Base-by-base conservation (phyloP, 371 early-diverging fungal species). In the Basidiobolus meristosporus region DNA sequence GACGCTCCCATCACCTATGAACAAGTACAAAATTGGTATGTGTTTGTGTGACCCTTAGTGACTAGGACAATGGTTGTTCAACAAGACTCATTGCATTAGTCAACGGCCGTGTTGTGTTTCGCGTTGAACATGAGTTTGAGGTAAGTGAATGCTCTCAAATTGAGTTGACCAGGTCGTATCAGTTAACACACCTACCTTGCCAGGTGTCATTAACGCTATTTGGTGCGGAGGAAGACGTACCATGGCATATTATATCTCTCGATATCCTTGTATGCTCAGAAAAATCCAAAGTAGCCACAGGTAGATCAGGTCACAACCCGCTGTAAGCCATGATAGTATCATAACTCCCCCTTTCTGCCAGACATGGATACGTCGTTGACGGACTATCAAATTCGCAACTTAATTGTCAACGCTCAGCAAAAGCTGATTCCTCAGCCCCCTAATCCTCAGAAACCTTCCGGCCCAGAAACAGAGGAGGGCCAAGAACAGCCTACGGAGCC, bases 71-170 rank as follows among this genome's bases (percentile, higher is more conserved):
- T 16, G 14, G 18, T 34, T 7, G 18, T 16, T 18, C 5, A 16
- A 34, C 18, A 16, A 34, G 12, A 16, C 60, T 44, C 22, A 47
- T 48, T 36, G 45, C 51, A 7, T 23, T 56, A 45, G 65, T 56
- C 39, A 60, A 66, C 43, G 78, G 77, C 26, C 65, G 75, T 10
- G 69, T 69, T 28, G 63, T 57, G 21, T 80, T 82, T 43, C 50
- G 56, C 0, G 69, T 80, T 12, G 52, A 63, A 14, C 62, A 71
- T 36, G 81, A 82, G 48, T 82, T 80, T 44, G 66, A 76, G 43
- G 68, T 71, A 38, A 57, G 45, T 41, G 48, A 23, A 57, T 58
- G 14, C 45, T 57, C 5, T 31, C 51, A 31, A 48, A 61, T 20
- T 55, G 34, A 28, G 17, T 12, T 2, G n/a, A 16, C n/a, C 23